A percentile compares a stretch with the other conserved stretches of the same genome.
These are phyloP conservation scores for Fusarium musae DNA, from an alignment of 2,329 filamentous ascomycete species.

Conservation along the genomic window DNA sequence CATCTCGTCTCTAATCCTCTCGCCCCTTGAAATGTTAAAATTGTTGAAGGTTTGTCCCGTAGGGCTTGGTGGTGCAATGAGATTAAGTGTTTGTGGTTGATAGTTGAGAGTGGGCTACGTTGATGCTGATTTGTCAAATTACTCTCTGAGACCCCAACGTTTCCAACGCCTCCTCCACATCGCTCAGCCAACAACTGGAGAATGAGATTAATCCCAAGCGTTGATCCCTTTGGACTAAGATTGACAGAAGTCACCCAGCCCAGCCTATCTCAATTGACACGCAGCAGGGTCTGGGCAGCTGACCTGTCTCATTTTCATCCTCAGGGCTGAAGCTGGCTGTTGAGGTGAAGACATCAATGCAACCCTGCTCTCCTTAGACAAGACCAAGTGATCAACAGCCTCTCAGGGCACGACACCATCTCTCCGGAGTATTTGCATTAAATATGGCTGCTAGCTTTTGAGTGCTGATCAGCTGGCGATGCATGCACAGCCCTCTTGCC, in stretches of 20 bases:
- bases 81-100: background rate
- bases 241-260: constrained; percentile 19
- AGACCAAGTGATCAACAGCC: constrained; percentile 20
- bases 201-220: constrained; percentile 23
- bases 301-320: constrained; percentile 28
- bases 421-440: background rate
- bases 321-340: constrained; percentile 28
- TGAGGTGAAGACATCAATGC: constrained; percentile 15
- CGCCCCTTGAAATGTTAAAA: background rate
- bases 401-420: constrained; percentile 4
- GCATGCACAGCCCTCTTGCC: constrained; percentile 28
- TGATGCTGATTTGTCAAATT: constrained; percentile 34
- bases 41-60: background rate
- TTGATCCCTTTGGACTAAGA: constrained; percentile 3
- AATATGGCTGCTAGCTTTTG: constrained; percentile 19
- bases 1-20: constrained; percentile 9
- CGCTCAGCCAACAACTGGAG: constrained; percentile 30
- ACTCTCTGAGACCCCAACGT: constrained; percentile 39
- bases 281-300: constrained; percentile 32
- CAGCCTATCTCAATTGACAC: constrained; percentile 16
- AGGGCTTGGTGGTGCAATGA: background rate
- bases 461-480: constrained; percentile 25
- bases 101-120: background rate
- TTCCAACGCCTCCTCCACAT: constrained; percentile 44
- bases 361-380: constrained; percentile 6